Evolutionary conservation across 2,329 filamentous ascomycete genomes (phyloP).

Genomic region (Shiraia sp.): DNA sequence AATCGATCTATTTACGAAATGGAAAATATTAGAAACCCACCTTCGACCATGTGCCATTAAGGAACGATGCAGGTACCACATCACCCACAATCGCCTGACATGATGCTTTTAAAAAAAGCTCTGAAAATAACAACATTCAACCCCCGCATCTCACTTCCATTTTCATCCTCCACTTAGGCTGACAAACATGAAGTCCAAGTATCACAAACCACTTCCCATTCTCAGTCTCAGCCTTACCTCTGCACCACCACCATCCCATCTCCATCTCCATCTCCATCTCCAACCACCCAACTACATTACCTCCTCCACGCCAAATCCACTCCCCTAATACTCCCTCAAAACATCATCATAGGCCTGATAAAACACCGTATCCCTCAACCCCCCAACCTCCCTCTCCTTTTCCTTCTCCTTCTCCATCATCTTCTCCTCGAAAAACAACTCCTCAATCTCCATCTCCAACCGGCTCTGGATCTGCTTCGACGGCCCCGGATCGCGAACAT

Average conservation of each 20-base stretch:
- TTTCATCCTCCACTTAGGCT: no score
- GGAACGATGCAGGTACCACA: no score
- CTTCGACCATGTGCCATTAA: no score
- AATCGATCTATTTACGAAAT: no score
- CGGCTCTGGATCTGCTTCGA: neutral
- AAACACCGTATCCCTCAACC: constrained; percentile 15
- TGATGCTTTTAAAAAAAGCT: neutral
- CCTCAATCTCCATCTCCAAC: constrained; percentile 1
- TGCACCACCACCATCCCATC: neutral
- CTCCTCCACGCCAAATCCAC: no score
- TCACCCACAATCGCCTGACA: no score
- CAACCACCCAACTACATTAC: no score
- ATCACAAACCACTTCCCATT: no score
- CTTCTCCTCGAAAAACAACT: constrained; percentile 9
- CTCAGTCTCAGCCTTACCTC: no score
- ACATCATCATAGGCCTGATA: constrained; percentile 19
- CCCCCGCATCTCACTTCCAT: neutral
- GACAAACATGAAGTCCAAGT: no score
- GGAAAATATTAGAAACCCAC: no score
- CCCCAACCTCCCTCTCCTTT: neutral
- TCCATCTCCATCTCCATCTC: neutral
- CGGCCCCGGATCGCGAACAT: constrained; percentile 3
- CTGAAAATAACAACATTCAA: neutral
- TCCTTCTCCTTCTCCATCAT: constrained; percentile 9
- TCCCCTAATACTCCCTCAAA: constrained; percentile 15